phyloP scores from a whole-genome alignment of 495 filamentous ascomycete genomes.

The Entonaema liquescens region DNA sequence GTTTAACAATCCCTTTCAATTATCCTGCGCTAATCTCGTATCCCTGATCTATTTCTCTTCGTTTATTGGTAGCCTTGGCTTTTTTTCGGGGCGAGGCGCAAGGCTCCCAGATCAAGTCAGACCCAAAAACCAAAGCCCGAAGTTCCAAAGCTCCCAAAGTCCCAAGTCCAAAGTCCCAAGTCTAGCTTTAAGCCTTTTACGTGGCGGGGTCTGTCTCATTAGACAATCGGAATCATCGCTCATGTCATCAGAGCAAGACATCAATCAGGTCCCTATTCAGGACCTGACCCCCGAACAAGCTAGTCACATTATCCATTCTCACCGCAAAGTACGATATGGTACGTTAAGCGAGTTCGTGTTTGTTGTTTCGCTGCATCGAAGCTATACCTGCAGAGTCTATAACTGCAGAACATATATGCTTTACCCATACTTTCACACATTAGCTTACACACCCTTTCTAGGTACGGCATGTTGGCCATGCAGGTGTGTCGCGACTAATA shows the following conservation, averaged over 20 bases:
- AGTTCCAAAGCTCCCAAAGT: slow-evolving; percentile 16
- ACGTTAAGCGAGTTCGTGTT: slow-evolving; percentile 40
- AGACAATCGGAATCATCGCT: slow-evolving; percentile 26
- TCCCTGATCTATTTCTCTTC: slow-evolving; percentile 24
- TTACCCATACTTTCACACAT: background rate
- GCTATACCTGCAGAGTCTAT: background rate
- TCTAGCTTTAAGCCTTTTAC: background rate
- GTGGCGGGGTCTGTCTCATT: slow-evolving; percentile 36
- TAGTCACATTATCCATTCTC: slow-evolving; percentile 66
- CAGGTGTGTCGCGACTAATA: slow-evolving; percentile 28
- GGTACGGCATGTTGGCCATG: slow-evolving; percentile 77
- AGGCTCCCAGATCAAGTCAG: background rate
- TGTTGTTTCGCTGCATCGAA: slow-evolving; percentile 5
- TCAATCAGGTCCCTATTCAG: slow-evolving; percentile 52
- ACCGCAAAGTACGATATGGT: slow-evolving; percentile 68
- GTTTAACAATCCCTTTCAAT: slow-evolving; percentile 16
- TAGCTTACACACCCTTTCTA: slow-evolving; percentile 43
- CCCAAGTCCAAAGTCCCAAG: slow-evolving; percentile 15
- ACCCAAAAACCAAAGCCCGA: slow-evolving; percentile 3
- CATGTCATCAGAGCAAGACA: slow-evolving; percentile 46
- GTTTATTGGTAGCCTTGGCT: slow-evolving; percentile 36
- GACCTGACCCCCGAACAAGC: slow-evolving; percentile 65
- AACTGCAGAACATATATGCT: background rate
- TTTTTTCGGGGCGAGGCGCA: slow-evolving; percentile 23
- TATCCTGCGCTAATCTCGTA: slow-evolving; percentile 29